Conservation (phyloP, 805 yeast species). For the Saturnispora besseyi region DNA sequence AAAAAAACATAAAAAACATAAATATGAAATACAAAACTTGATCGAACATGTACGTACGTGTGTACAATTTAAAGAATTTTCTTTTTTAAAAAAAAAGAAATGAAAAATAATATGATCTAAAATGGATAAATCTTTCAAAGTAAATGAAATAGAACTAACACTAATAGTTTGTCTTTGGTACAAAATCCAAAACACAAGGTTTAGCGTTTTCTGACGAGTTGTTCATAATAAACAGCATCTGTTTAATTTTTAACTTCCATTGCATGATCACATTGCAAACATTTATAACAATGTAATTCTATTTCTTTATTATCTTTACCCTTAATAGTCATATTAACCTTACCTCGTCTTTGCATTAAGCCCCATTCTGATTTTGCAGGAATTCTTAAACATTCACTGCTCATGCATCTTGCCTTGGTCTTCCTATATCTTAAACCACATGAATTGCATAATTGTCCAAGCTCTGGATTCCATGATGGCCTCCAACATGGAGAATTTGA, state of each 20-base stretch:
- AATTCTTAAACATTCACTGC: conserved; percentile 66
- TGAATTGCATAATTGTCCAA: conserved; percentile 94
- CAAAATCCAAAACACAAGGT: conserved; percentile 1
- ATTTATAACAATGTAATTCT: conserved; percentile 30
- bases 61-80: background rate
- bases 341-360: conserved; percentile 69
- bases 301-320: conserved; percentile 11
- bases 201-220: background rate
- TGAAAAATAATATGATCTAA: background rate
- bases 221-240: background rate
- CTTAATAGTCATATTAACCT: conserved; percentile 22
- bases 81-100: background rate
- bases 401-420: conserved; percentile 84
- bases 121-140: background rate
- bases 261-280: conserved; percentile 51
- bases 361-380: conserved; percentile 97
- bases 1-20: background rate
- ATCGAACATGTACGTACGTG: background rate
- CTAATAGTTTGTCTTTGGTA: background rate
- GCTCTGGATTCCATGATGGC: conserved; percentile 86
- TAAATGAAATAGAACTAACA: background rate
- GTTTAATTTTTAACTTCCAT: conserved; percentile 34
- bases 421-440: conserved; percentile 93
- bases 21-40: background rate
- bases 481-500: conserved; percentile 97